A percentile compares a stretch with the other conserved stretches of the same genome.
phyloP scores from a whole-genome alignment of 208 protist species.

The Borovskyia barvae region DNA sequence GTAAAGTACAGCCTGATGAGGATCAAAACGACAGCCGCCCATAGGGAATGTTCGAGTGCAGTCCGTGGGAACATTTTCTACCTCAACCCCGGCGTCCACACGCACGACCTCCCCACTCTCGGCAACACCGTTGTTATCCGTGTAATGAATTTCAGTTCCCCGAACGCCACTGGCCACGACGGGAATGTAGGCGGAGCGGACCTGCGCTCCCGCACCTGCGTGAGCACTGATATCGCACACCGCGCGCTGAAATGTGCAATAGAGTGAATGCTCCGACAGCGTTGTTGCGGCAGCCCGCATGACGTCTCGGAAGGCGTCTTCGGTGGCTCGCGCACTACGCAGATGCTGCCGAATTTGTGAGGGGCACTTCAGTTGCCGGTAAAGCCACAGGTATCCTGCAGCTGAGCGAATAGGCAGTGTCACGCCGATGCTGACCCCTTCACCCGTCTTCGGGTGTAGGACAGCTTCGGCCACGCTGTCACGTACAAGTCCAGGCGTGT shows the following conservation, averaged over 20 bases:
- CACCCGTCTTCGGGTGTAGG: too few relatives aligned
- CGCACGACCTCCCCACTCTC: constrained; percentile 27
- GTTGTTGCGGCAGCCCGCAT: constrained; percentile 21
- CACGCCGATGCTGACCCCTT: background rate
- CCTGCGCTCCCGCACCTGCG: constrained; percentile 11
- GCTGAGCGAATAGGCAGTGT: constrained; percentile 5
- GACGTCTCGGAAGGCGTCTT: constrained; percentile 30
- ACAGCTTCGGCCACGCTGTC: too few relatives aligned
- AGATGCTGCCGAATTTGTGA: constrained; percentile 41
- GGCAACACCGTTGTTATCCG: constrained; percentile 27
- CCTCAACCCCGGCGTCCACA: constrained; percentile 49
- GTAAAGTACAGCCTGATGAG: constrained; percentile 24
- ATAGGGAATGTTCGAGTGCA: constrained; percentile 65
- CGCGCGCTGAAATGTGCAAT: constrained; percentile 26
- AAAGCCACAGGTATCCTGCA: constrained; percentile 8
- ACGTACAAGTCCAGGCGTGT: constrained; percentile 7
- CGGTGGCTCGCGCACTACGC: constrained; percentile 39
- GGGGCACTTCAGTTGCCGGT: constrained; percentile 31
- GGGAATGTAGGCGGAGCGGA: constrained; percentile 43
- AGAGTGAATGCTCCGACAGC: constrained; percentile 26
- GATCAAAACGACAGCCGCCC: constrained; percentile 5
- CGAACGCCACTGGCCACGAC: constrained; percentile 44
- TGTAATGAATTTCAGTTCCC: constrained; percentile 57
- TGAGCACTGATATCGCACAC: constrained; percentile 16
- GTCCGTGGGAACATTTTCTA: constrained; percentile 53